Evolutionary conservation across 1,139 yeast species (phyloP).

Genomic region (Saccharomyces hybrid): DNA sequence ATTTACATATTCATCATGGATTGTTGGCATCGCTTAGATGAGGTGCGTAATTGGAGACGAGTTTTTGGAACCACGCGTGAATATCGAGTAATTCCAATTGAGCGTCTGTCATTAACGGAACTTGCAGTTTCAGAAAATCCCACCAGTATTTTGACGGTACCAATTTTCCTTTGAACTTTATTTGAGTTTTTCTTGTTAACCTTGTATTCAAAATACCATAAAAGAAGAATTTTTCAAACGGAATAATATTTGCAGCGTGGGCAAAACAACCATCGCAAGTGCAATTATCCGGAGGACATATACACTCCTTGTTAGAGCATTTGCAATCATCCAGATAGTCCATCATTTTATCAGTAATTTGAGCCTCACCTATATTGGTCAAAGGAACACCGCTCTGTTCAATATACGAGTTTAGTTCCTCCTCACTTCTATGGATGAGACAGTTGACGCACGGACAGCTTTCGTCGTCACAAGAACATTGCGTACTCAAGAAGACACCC

Average conservation of each 20-base stretch:
- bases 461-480: slow-evolving; percentile 28
- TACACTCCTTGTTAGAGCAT: slow-evolving; percentile 15
- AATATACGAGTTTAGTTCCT: slow-evolving; percentile 25
- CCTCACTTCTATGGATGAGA: slow-evolving; percentile 30
- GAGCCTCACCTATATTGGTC: slow-evolving; percentile 22
- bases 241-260: slow-evolving; percentile 25
- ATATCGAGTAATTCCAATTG: background rate
- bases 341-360: slow-evolving; percentile 10
- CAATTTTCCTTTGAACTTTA: slow-evolving; percentile 23
- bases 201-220: slow-evolving; percentile 22
- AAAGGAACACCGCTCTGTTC: slow-evolving; percentile 27
- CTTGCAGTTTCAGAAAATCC: slow-evolving; percentile 23
- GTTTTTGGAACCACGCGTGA: background rate
- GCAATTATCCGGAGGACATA: slow-evolving; percentile 7
- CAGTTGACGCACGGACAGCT: slow-evolving; percentile 29
- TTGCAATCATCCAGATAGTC: slow-evolving; percentile 1
- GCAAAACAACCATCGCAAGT: slow-evolving; percentile 13
- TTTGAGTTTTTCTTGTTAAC: slow-evolving; percentile 24
- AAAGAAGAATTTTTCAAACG: slow-evolving; percentile 21
- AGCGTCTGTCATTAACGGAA: slow-evolving; percentile 12
- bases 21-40: slow-evolving; percentile 8
- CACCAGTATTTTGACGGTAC: slow-evolving; percentile 31
- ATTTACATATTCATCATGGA: background rate
- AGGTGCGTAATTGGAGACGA: slow-evolving; percentile 8
- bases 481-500: slow-evolving; percentile 28